phyloP scores from a whole-genome alignment of 129 eudicot genomes.

The Helianthus tuberosus region DNA sequence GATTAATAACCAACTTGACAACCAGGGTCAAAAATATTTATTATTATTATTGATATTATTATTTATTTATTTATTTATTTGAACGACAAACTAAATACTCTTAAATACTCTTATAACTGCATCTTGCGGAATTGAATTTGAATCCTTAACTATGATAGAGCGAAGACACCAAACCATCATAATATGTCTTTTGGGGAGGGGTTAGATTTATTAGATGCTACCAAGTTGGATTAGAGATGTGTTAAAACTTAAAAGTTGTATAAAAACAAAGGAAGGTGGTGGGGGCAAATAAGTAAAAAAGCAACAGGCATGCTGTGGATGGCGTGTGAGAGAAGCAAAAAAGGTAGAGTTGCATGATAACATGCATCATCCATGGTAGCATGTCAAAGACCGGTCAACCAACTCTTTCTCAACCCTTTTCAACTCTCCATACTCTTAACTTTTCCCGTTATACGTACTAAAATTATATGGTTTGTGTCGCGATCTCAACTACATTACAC shows the following conservation, averaged over 20 bases:
- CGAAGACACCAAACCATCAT: too few species aligned
- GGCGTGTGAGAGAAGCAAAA: constrained; percentile 37
- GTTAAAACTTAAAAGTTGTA: background rate
- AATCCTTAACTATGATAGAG: too few species aligned
- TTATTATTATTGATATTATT: too few species aligned
- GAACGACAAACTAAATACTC: too few species aligned
- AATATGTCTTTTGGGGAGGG: too few species aligned
- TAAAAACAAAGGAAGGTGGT: constrained; percentile 6
- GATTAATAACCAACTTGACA: too few species aligned
- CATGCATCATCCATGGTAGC: constrained; percentile 30
- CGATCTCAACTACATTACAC: too few species aligned
- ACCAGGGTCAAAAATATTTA: too few species aligned
- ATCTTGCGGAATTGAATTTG: too few species aligned
- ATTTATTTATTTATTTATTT: too few species aligned
- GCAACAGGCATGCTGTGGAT: constrained; percentile 35
- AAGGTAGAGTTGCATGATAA: constrained; percentile 31
- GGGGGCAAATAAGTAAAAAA: background rate
- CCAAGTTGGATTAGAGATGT: too few species aligned
- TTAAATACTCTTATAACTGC: too few species aligned
- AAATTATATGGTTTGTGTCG: background rate
- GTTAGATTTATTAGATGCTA: background rate
- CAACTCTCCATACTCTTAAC: constrained; percentile 15
- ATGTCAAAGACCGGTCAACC: constrained; percentile 45
- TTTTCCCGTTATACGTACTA: background rate
- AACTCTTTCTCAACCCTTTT: constrained; percentile 33